Percentiles rank a stretch among this genome's conserved stretches.
Evolutionary conservation across 345 rosid species (phyloP).

Genomic region (Eucalyptus cloeziana): DNA sequence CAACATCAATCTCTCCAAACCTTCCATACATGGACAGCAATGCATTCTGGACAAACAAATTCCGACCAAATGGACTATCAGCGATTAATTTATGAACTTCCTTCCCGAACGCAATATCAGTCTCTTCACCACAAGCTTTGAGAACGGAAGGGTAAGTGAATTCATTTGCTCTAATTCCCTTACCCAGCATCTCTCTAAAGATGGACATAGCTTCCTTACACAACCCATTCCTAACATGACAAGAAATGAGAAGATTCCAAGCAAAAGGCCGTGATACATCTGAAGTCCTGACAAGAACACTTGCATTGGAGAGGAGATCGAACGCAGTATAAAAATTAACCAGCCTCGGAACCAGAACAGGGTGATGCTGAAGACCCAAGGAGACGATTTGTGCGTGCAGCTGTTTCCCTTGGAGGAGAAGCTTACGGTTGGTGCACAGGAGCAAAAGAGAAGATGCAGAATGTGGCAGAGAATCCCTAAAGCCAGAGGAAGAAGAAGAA

Average conservation of each 20-base stretch:
- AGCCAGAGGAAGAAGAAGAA: background rate
- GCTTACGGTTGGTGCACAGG: conserved; percentile 23
- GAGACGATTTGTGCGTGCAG: conserved; percentile 38
- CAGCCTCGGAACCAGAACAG: conserved; percentile 50
- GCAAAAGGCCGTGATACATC: conserved; percentile 29
- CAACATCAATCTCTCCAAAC: conserved; percentile 31
- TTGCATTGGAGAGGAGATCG: conserved; percentile 27
- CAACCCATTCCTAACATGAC: conserved; percentile 28
- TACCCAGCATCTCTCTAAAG: conserved; percentile 41
- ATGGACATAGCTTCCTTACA: conserved; percentile 28
- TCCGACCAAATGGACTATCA: conserved; percentile 19
- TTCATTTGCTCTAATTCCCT: conserved; percentile 50
- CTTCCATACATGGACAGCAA: conserved; percentile 74
- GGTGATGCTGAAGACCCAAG: conserved; percentile 40
- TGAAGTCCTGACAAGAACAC: conserved; percentile 17
- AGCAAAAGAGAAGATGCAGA: conserved; percentile 31
- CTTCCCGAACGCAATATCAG: conserved; percentile 39
- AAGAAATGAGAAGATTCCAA: conserved; percentile 65
- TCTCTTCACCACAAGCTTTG: conserved; percentile 61
- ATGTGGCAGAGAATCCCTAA: conserved; percentile 9
- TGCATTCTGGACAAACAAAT: conserved; percentile 61
- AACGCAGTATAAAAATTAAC: conserved; percentile 44
- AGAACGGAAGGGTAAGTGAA: conserved; percentile 76
- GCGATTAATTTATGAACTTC: conserved; percentile 41
- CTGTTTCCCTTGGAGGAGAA: conserved; percentile 29